Evolutionary conservation across 1,139 yeast genomes (phyloP).

Genomic region (Kurtzmaniella natalensis): DNA sequence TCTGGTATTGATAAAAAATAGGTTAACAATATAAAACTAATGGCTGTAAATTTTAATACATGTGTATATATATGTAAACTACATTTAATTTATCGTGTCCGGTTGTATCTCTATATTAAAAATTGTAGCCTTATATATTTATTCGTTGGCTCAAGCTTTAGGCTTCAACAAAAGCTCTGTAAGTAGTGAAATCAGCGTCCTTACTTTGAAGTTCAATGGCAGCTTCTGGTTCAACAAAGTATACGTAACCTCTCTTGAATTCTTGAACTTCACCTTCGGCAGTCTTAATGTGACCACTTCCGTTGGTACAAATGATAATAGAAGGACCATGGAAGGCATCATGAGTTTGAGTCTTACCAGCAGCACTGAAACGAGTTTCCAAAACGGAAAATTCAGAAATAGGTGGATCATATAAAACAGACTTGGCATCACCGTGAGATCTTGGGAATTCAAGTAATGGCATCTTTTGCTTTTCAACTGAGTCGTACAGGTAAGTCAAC

Average conservation of each 20-base stretch:
- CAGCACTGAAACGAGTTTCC: conserved; percentile 55
- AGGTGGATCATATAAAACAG: conserved; percentile 86
- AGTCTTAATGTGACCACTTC: conserved; percentile 57
- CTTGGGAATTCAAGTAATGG: conserved; percentile 57
- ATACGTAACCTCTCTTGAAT: conserved; percentile 65
- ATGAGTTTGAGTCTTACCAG: conserved; percentile 44
- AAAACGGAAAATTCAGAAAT: conserved; percentile 92
- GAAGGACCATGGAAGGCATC: conserved; percentile 81
- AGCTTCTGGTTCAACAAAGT: conserved; percentile 76
- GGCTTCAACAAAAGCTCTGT: conserved; percentile 84
- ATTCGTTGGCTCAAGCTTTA: too few relatives aligned
- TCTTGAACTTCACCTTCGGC: conserved; percentile 39
- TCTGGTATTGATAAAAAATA: too few relatives aligned
- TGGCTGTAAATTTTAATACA: too few relatives aligned
- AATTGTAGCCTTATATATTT: too few relatives aligned
- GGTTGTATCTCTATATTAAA: too few relatives aligned
- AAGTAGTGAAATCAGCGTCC: conserved; percentile 58
- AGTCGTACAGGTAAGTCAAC: conserved; percentile 86
- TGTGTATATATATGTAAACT: too few relatives aligned
- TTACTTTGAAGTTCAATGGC: conserved; percentile 57
- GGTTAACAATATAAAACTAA: too few relatives aligned
- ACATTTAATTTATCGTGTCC: too few relatives aligned
- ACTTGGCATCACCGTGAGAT: conserved; percentile 62
- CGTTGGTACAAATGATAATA: conserved; percentile 77
- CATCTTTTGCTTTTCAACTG: conserved; percentile 93